Conservation (phyloP, 2,329 filamentous ascomycete genomes). For the Colletotrichum liaoningense region DNA sequence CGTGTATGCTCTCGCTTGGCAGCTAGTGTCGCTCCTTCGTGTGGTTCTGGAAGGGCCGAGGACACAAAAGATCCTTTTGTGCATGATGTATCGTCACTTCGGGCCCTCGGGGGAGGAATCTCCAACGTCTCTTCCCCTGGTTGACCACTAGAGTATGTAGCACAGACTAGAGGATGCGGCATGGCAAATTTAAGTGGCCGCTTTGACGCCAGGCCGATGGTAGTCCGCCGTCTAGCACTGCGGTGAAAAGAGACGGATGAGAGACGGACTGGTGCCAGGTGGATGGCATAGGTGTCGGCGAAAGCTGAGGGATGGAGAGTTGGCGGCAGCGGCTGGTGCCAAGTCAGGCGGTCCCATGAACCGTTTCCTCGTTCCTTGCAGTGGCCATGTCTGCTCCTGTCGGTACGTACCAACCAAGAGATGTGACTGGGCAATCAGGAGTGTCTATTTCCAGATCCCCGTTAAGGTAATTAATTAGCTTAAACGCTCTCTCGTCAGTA, state of each 20-base stretch:
- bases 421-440: not conserved
- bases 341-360: constrained; percentile 23
- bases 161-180: constrained; percentile 3
- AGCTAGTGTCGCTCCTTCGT: constrained; percentile 16
- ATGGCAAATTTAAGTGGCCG: constrained; percentile 17
- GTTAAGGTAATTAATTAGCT: constrained; percentile 6
- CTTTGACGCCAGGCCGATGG: constrained; percentile 20
- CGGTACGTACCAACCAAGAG: constrained; percentile 4
- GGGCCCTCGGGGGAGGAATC: too few species aligned
- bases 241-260: constrained; percentile 5
- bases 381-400: not conserved
- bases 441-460: constrained; percentile 11
- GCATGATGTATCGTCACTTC: not conserved
- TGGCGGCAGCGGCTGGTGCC: constrained; percentile 20
- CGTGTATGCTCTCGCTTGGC: constrained; percentile 16
- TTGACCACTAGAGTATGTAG: not conserved
- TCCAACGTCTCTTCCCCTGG: not conserved
- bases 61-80: constrained; percentile 33
- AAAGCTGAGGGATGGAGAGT: not conserved
- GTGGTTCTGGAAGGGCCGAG: constrained; percentile 21
- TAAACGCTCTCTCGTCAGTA: not conserved
- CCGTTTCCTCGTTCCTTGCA: constrained; percentile 27
- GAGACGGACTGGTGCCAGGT: not conserved
- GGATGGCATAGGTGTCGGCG: not conserved
- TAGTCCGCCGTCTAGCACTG: constrained; percentile 10